These are phyloP conservation scores for Lactarius psammicola DNA, from an alignment of 768 basidiomycete species.

Conservation along the genomic window DNA sequence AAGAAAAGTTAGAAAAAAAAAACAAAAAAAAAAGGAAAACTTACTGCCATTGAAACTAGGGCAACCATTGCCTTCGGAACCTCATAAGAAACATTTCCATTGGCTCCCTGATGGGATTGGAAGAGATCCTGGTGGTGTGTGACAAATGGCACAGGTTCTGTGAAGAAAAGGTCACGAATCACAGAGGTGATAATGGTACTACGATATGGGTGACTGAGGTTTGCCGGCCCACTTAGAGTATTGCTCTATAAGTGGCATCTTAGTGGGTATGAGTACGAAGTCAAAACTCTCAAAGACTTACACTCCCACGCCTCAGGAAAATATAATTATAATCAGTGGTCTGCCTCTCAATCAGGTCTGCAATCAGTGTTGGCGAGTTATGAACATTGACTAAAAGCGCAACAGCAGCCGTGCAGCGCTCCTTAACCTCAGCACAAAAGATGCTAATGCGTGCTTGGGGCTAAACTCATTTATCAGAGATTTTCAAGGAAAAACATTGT, in stretches of 20 bases:
- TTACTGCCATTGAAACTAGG: background rate
- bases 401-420: background rate
- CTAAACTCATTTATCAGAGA: background rate
- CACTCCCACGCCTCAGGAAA: background rate
- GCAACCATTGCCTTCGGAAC: background rate
- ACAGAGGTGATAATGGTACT: background rate
- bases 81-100: background rate
- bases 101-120: background rate
- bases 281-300: accelerated
- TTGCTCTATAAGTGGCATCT: background rate
- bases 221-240: background rate
- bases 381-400: background rate
- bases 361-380: background rate
- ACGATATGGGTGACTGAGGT: background rate
- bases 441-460: background rate
- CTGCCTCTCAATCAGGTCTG: background rate
- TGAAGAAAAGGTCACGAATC: background rate
- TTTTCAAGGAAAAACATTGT: background rate
- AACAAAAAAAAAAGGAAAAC: background rate
- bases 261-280: background rate
- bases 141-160: background rate
- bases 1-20: background rate
- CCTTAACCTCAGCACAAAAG: background rate
- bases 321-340: background rate
- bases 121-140: background rate